Evolutionary conservation across 2,329 filamentous ascomycete genomes (phyloP).

Genomic region (Neurospora sp.): DNA sequence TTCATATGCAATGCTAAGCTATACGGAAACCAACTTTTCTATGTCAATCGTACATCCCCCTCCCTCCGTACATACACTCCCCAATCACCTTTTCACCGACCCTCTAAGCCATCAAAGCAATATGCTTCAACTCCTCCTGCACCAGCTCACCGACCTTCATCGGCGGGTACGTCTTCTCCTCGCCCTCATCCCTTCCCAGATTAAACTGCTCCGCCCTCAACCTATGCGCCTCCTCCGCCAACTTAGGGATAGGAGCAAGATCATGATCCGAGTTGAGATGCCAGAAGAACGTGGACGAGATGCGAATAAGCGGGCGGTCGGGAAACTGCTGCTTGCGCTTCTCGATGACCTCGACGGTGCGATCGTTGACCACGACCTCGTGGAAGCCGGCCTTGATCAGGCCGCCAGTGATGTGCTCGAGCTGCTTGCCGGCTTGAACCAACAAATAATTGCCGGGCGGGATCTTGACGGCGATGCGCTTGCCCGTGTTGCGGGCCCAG

Average conservation of each 20-base stretch:
- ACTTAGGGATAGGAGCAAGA: constrained; percentile 38
- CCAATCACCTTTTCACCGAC: neutral
- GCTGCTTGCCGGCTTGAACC: constrained; percentile 53
- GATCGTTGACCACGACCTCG: constrained; percentile 49
- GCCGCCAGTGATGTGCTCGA: constrained; percentile 45
- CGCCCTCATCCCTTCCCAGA: constrained; percentile 44
- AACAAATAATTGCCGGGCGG: constrained; percentile 48
- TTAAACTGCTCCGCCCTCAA: constrained; percentile 38
- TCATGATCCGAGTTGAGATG: constrained; percentile 49
- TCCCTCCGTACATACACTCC: neutral
- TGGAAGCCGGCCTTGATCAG: constrained; percentile 53
- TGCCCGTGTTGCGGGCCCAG: constrained; percentile 54
- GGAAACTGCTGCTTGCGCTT: constrained; percentile 31
- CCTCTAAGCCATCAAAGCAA: constrained; percentile 16
- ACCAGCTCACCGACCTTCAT: constrained; percentile 54
- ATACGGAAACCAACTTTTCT: neutral
- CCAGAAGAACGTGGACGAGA: constrained; percentile 54
- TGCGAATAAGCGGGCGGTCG: constrained; percentile 43
- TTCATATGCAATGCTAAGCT: neutral
- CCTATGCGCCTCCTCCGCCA: constrained; percentile 33
- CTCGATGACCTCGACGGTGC: constrained; percentile 38
- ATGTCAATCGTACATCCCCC: neutral
- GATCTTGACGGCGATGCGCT: constrained; percentile 48
- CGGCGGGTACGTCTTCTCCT: constrained; percentile 34
- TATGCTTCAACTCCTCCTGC: constrained; percentile 38